Base-by-base conservation (phyloP, 2,329 filamentous ascomycete genomes). In the Diatrype stigma region DNA sequence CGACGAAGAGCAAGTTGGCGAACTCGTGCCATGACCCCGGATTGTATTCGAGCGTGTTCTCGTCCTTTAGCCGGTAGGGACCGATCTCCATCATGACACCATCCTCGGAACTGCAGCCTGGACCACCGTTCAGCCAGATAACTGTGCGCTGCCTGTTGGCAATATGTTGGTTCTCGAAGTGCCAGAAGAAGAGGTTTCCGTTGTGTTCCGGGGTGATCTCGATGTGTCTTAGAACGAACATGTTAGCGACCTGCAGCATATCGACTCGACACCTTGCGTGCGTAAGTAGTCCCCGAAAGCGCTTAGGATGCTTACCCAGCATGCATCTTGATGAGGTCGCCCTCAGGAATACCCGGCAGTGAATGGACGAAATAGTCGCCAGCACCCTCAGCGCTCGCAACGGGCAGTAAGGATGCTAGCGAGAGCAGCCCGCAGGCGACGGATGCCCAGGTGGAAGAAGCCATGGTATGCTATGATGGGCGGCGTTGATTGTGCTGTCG, bases 1-100 rank as follows among this genome's bases (percentile, higher is more conserved):
- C 94, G 53, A 99, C 90, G 66, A 99, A 99, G 52, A 99, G 82
- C 47, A 99, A 71, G 64, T 99, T 99, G 57, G 94, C 90, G 65
- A 97, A 99, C 73, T 99, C 93, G 70, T 96, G 88, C 95, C 95
- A 99, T 1, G 91, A 92, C n/a, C 94, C 94, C 50, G 95, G 87
- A 68, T 96, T 96, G 67, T 90, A 85, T 51, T 76, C 77, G 51
- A 99, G 74, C 3, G 63, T 86, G 78, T 71, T 79, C 71, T 87
- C 81, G 58, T 93, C 81, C 64, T 87, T 86, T 51, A 99, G 74
- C 57, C 94, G 80, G 69, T 96, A 99, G 2, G 94, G 94, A 0
- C 94, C 94, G 56, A 99, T 83, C 70, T 99, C 94, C 81, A 97
- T 97, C 76, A 97, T 71, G 2, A 90, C 91, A 59, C 93, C 94